Evolutionary conservation across 352 stramenopile genomes (phyloP).

Genomic region (Globisporangium paroecandrum): DNA sequence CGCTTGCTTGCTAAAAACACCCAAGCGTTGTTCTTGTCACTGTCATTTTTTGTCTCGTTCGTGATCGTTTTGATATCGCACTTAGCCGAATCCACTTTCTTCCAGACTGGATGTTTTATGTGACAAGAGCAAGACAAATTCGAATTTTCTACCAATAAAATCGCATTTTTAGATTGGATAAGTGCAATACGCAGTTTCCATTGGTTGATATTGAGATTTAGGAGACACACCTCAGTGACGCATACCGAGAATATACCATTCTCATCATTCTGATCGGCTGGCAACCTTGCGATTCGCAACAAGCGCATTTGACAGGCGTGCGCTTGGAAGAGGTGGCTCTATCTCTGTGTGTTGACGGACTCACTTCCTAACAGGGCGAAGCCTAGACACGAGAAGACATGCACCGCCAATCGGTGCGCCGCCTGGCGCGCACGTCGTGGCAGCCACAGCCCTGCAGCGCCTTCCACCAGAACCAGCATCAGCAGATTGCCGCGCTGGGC

Average conservation of each 20-base stretch:
- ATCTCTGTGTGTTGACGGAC: not conserved
- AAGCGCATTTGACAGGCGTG: not conserved
- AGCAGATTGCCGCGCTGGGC: slow-evolving; percentile 8
- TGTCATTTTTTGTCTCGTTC: not conserved
- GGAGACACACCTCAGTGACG: not conserved
- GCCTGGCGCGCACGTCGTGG: slow-evolving; percentile 8
- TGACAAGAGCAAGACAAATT: not conserved
- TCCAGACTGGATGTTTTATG: not conserved
- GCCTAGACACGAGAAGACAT: not conserved
- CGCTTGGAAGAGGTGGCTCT: not conserved
- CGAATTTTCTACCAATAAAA: not conserved
- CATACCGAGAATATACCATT: not conserved
- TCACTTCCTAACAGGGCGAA: not conserved
- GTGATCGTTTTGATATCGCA: not conserved
- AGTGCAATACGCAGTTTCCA: not conserved
- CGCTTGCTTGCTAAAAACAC: not conserved
- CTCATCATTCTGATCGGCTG: not conserved
- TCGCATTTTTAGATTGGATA: not conserved
- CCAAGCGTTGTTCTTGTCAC: not conserved
- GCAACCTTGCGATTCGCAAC: not conserved
- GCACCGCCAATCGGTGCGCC: slow-evolving; percentile 12
- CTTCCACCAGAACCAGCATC: not conserved
- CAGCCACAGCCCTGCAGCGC: not conserved
- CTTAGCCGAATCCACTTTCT: not conserved
- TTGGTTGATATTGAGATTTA: not conserved